phyloP scores from a whole-genome alignment of 306 rosid species.

The Prinsepia uniflora region DNA sequence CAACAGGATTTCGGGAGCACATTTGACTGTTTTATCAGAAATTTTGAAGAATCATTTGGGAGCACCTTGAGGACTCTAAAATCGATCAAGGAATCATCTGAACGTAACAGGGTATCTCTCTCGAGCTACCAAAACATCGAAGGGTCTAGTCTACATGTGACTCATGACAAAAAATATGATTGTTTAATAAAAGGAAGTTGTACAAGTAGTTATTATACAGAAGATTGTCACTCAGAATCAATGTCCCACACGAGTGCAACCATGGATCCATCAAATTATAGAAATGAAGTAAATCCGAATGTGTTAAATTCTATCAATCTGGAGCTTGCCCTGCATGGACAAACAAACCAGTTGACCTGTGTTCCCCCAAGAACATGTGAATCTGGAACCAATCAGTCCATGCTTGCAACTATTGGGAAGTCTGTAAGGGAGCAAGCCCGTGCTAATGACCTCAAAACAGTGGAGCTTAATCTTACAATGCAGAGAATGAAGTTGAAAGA shows the following conservation, averaged over 20 bases:
- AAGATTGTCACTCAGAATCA: conserved; percentile 33
- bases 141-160: conserved; percentile 27
- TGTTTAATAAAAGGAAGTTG: conserved; percentile 21
- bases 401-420: conserved; percentile 38
- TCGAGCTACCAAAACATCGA: conserved; percentile 23
- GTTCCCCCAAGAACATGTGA: conserved; percentile 34
- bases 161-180: conserved; percentile 21
- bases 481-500: conserved; percentile 44
- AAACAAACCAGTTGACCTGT: conserved; percentile 41
- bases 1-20: conserved; percentile 76
- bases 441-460: conserved; percentile 63
- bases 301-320: conserved; percentile 30
- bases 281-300: conserved; percentile 37
- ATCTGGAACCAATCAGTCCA: conserved; percentile 28
- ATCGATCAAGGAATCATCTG: conserved; percentile 52
- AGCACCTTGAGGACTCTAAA: conserved; percentile 80
- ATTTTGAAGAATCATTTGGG: conserved; percentile 75
- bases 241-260: conserved; percentile 10
- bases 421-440: conserved; percentile 62
- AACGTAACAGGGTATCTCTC: conserved; percentile 24
- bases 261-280: conserved; percentile 26
- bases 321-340: conserved; percentile 42
- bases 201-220: conserved; percentile 27
- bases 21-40: conserved; percentile 59
- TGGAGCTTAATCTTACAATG: conserved; percentile 57